phyloP scores from a whole-genome alignment of 2,329 filamentous ascomycete species.

The Trichoderma simmonsii region DNA sequence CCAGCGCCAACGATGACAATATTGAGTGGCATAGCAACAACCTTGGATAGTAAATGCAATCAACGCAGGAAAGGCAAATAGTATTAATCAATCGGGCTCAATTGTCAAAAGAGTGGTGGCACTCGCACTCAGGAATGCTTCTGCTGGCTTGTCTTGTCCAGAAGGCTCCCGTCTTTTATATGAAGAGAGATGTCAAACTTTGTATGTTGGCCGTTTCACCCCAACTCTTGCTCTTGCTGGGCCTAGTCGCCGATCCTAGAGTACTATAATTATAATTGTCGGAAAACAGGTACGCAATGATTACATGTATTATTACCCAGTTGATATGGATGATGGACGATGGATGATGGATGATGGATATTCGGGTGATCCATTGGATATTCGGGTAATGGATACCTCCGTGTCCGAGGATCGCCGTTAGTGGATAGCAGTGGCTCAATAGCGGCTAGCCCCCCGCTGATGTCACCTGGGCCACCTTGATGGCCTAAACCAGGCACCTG shows the following conservation, averaged over 20 bases:
- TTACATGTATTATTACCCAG: background rate
- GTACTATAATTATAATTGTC: background rate
- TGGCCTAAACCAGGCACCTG: background rate
- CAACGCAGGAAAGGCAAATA: background rate
- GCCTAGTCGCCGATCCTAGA: background rate
- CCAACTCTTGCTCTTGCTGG: background rate
- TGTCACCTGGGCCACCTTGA: constrained; percentile 18
- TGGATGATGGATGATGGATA: background rate
- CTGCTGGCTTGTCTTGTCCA: background rate
- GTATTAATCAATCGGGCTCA: background rate
- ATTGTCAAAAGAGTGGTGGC: background rate
- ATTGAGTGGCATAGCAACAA: background rate
- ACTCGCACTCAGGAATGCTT: background rate
- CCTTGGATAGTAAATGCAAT: background rate
- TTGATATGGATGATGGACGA: too few relatives aligned
- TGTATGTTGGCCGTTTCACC: background rate
- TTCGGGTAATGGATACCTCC: background rate
- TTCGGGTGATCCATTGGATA: background rate
- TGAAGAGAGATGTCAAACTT: background rate
- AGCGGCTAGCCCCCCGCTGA: background rate
- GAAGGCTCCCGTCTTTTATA: background rate
- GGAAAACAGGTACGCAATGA: background rate
- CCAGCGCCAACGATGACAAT: background rate
- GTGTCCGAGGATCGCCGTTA: background rate
- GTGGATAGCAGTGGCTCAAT: background rate